phyloP scores from a whole-genome alignment of 164 flowering plant genomes.

The Vitis rotundifolia region DNA sequence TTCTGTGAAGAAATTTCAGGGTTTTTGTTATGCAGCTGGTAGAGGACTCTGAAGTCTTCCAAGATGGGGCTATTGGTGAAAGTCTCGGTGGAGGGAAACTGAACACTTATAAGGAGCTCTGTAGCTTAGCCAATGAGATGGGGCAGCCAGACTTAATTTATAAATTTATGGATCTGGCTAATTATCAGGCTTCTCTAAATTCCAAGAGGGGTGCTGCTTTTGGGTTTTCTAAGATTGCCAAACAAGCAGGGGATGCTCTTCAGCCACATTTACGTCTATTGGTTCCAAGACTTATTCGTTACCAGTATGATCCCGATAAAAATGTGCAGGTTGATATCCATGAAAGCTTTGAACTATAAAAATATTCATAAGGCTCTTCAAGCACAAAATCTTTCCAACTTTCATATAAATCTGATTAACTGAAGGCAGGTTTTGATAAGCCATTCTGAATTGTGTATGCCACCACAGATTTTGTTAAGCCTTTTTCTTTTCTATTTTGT shows the following conservation, averaged over 20 bases:
- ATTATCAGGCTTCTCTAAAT: conserved; percentile 88
- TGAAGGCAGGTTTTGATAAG: not conserved
- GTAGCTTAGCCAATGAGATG: conserved; percentile 95
- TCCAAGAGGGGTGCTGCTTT: conserved; percentile 99
- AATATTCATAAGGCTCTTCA: not conserved
- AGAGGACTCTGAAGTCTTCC: conserved; percentile 95
- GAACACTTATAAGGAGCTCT: conserved; percentile 96
- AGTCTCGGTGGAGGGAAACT: conserved; percentile 88
- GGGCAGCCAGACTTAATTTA: conserved; percentile 97
- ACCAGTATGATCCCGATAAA: conserved; percentile 98
- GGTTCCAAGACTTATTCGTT: conserved; percentile 91
- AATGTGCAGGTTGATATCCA: conserved; percentile 79
- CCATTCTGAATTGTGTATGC: too few relatives aligned
- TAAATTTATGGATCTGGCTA: conserved; percentile 98
- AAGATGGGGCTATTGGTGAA: conserved; percentile 89
- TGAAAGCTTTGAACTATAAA: not conserved
- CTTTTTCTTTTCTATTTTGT: not conserved
- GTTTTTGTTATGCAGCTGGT: conserved; percentile 56
- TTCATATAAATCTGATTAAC: not conserved
- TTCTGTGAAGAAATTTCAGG: conserved; percentile 2
- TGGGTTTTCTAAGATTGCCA: conserved; percentile 98
- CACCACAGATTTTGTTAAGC: not conserved
- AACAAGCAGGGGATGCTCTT: conserved; percentile 96
- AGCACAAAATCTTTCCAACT: not conserved
- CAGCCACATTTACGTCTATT: conserved; percentile 70